Evolutionary conservation across 192 early-diverging fungal genomes (phyloP).

Genomic region (Gonapodya prolifera): DNA sequence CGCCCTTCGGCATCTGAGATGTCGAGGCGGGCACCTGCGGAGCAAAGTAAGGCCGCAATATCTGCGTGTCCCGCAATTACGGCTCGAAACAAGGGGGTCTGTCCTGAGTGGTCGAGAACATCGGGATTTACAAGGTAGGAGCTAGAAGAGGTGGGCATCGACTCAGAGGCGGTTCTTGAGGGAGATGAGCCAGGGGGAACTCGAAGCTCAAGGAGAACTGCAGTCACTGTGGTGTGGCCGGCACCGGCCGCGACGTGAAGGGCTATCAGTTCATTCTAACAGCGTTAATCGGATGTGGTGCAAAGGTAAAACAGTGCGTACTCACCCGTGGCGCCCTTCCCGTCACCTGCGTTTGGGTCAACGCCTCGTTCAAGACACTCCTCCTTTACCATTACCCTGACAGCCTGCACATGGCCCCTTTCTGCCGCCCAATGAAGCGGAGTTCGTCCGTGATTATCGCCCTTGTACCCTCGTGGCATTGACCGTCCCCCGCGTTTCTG

Average conservation of each 20-base stretch:
- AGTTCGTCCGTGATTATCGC: neutral
- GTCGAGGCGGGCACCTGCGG: neutral
- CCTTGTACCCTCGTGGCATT: neutral
- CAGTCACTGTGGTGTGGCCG: neutral
- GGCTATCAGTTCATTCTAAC: neutral
- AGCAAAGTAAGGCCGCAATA: neutral
- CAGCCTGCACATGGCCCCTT: neutral
- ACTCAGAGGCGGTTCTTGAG: neutral
- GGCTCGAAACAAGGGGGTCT: neutral
- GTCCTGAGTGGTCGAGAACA: neutral
- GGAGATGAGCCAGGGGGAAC: neutral
- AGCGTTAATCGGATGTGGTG: too few species aligned
- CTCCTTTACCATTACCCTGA: neutral
- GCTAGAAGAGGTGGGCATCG: neutral
- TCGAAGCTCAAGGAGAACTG: neutral
- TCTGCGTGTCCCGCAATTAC: neutral
- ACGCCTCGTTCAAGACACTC: neutral
- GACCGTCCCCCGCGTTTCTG: too few species aligned
- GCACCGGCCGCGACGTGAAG: neutral
- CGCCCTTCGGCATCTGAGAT: neutral
- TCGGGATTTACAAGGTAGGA: neutral
- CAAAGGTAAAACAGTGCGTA: neutral
- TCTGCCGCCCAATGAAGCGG: neutral
- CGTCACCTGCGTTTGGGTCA: neutral
- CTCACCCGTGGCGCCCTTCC: neutral